Conservation (phyloP, 371 early-diverging fungal species). For the Mucor racemosus region DNA sequence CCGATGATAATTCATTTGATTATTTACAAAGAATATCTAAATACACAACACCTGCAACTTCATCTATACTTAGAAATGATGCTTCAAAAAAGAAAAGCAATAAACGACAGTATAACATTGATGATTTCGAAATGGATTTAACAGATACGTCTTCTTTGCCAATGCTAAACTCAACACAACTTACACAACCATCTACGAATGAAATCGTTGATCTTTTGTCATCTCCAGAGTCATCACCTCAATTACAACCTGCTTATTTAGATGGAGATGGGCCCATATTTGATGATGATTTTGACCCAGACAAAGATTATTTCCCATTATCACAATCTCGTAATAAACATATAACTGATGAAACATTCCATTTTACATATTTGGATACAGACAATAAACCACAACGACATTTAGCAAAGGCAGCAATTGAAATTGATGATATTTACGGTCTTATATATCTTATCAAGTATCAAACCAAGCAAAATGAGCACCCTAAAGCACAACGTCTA, state of each 20-base stretch:
- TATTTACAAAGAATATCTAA: not conserved
- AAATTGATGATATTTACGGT: conserved; percentile 22
- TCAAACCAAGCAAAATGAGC: conserved; percentile 26
- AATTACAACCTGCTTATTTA: not conserved
- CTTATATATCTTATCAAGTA: conserved; percentile 40
- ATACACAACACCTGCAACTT: not conserved
- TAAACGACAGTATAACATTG: conserved; percentile 9
- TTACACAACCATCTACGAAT: not conserved
- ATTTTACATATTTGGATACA: conserved; percentile 41
- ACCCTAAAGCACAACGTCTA: conserved; percentile 21
- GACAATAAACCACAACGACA: conserved; percentile 26
- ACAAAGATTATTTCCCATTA: conserved; percentile 21
- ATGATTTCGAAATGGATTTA: conserved; percentile 12
- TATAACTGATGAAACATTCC: conserved; percentile 18
- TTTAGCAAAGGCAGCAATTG: conserved; percentile 32
- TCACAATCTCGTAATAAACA: conserved; percentile 12
- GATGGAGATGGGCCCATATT: not conserved
- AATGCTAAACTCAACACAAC: not conserved
- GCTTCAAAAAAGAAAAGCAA: not conserved
- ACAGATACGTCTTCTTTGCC: conserved; percentile 6
- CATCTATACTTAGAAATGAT: not conserved
- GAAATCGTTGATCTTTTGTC: conserved; percentile 19
- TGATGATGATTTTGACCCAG: conserved; percentile 1
- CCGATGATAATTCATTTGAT: not conserved
- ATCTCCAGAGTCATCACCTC: conserved; percentile 19